Evolutionary conservation across 2,329 filamentous ascomycete species (phyloP).

Genomic region (Diaporthe citri): DNA sequence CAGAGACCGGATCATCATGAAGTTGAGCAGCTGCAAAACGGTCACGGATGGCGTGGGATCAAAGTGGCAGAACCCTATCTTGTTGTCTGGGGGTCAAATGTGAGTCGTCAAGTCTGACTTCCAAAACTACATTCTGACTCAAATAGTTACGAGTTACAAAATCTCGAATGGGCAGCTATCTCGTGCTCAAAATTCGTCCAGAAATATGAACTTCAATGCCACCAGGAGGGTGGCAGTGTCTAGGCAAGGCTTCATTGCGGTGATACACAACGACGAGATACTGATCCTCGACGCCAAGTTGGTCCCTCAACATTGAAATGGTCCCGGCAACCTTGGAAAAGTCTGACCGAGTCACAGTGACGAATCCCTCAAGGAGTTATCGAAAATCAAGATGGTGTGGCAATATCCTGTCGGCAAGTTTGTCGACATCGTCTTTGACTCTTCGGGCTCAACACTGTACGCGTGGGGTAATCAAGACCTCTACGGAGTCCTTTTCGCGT

Average conservation of each 20-base stretch:
- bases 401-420: conserved; percentile 17
- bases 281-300: conserved; percentile 26
- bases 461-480: conserved; percentile 28
- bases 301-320: not conserved
- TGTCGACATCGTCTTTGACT: conserved; percentile 25
- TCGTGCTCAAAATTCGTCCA: not conserved
- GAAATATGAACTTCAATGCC: not conserved
- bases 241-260: conserved; percentile 12
- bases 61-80: conserved; percentile 23
- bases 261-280: conserved; percentile 27
- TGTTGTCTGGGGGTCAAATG: conserved; percentile 24
- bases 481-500: conserved; percentile 9
- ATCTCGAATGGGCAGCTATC: not conserved
- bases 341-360: not conserved
- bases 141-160: conserved; percentile 23
- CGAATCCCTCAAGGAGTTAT: not conserved
- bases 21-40: not conserved
- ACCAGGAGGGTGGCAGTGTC: conserved; percentile 32
- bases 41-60: conserved; percentile 25
- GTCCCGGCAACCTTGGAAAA: too few relatives aligned
- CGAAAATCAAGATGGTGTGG: not conserved
- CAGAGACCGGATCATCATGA: not conserved
- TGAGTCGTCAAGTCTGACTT: not conserved
- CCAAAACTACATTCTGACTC: not conserved
- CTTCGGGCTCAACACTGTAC: conserved; percentile 11